Conservation (phyloP, 371 early-diverging fungal genomes). For the Apophysomyces ossiformis region DNA sequence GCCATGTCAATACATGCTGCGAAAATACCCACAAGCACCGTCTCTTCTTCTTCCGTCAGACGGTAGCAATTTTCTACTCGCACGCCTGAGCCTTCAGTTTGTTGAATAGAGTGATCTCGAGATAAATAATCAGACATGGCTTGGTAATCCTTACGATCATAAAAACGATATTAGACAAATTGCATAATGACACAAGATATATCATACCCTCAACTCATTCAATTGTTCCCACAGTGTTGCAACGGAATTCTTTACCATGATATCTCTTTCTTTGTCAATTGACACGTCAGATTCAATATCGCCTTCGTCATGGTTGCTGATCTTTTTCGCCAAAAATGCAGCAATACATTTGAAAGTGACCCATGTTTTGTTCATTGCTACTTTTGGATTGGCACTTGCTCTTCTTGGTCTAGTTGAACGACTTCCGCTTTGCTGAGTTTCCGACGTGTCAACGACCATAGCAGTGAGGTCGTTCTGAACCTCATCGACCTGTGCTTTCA, state of each 20-base stretch:
- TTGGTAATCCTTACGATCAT: slow-evolving; percentile 51
- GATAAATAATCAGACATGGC: slow-evolving; percentile 61
- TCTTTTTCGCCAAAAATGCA: slow-evolving; percentile 53
- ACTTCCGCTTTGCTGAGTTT: slow-evolving; percentile 8
- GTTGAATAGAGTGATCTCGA: slow-evolving; percentile 56
- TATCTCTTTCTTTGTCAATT: slow-evolving; percentile 36
- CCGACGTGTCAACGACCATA: slow-evolving; percentile 21
- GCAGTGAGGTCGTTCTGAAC: slow-evolving; percentile 36
- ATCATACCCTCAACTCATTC: slow-evolving; percentile 18
- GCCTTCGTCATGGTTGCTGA: slow-evolving; percentile 24
- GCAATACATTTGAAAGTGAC: slow-evolving; percentile 64
- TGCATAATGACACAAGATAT: slow-evolving; percentile 13
- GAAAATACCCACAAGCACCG: slow-evolving; percentile 60
- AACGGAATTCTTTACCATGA: slow-evolving; percentile 51
- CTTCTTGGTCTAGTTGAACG: slow-evolving; percentile 18
- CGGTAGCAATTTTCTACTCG: slow-evolving; percentile 46
- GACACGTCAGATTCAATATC: slow-evolving; percentile 15
- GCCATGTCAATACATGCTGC: slow-evolving; percentile 48
- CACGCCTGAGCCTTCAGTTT: slow-evolving; percentile 21
- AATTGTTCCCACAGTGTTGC: slow-evolving; percentile 64
- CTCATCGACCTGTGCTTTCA: slow-evolving; percentile 46
- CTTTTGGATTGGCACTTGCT: not conserved
- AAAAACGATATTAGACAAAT: not conserved
- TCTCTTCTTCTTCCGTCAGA: slow-evolving; percentile 68
- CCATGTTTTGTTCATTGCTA: slow-evolving; percentile 56